Percentiles rank a stretch among this genome's conserved stretches.
Conservation (phyloP, 176 grass and related monocot genomes). For the Melocanna baccifera region DNA sequence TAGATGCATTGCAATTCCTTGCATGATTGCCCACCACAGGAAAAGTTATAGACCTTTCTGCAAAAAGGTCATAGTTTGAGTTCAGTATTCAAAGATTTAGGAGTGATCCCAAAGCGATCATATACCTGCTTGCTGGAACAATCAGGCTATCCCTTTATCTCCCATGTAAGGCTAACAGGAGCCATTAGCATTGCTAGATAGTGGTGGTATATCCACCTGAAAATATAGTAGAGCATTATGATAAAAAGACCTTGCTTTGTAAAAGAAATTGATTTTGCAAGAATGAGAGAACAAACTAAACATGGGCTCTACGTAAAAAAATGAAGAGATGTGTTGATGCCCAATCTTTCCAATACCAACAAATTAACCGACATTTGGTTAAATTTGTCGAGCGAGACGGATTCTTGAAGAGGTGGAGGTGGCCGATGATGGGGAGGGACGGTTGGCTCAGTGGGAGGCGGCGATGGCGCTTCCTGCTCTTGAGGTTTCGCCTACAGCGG, state of each 20-base stretch:
- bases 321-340: neutral
- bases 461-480: too few relatives aligned
- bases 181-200: constrained; percentile 96
- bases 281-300: neutral
- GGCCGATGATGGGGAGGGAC: too few relatives aligned
- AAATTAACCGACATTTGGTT: neutral
- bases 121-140: constrained; percentile 81
- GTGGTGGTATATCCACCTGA: constrained; percentile 97
- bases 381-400: too few relatives aligned
- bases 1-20: constrained; percentile 96
- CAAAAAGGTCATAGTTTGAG: constrained; percentile 11
- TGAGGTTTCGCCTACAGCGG: too few relatives aligned
- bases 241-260: constrained; percentile 1
- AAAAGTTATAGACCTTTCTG: constrained; percentile 90
- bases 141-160: constrained; percentile 86
- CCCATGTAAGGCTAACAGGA: constrained; percentile 95
- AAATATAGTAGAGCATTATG: constrained; percentile 3
- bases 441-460: too few relatives aligned
- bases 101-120: neutral
- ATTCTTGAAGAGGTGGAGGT: too few relatives aligned
- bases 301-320: neutral
- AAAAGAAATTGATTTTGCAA: neutral
- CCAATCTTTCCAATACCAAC: neutral
- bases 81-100: neutral
- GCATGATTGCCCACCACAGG: constrained; percentile 91